Percentiles rank a stretch among this genome's conserved stretches.
Conservation (phyloP, 129 eudicot species). For the Deinandra increscens region DNA sequence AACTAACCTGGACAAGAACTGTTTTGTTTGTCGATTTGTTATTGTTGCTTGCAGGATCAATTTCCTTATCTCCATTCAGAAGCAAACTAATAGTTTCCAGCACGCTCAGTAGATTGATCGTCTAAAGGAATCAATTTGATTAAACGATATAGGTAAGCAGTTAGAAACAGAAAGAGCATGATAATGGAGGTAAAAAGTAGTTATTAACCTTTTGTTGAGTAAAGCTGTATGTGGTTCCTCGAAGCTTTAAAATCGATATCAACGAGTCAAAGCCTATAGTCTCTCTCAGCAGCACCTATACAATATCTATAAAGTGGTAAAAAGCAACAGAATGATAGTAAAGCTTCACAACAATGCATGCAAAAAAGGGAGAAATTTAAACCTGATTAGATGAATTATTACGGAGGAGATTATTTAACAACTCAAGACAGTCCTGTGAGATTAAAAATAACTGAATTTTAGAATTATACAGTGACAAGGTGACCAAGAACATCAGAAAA, state of each 20-base stretch:
- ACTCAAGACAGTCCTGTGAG: constrained; percentile 84
- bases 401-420: constrained; percentile 83
- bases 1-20: constrained; percentile 82
- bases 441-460: constrained; percentile 10
- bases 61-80: constrained; percentile 49
- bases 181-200: constrained; percentile 14
- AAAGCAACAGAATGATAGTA: constrained; percentile 12
- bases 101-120: constrained; percentile 84
- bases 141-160: constrained; percentile 15
- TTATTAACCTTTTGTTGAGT: constrained; percentile 85
- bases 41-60: constrained; percentile 64
- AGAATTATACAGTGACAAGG: constrained; percentile 5
- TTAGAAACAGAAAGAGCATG: constrained; percentile 18
- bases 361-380: constrained; percentile 14
- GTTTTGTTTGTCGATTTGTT: constrained; percentile 74
- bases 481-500: constrained; percentile 9
- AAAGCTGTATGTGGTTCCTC: constrained; percentile 84
- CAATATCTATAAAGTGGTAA: constrained; percentile 31
- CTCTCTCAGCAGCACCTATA: constrained; percentile 84
- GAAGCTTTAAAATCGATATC: constrained; percentile 77
- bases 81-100: constrained; percentile 82
- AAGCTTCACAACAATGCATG: not conserved
- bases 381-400: constrained; percentile 90
- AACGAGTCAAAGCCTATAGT: constrained; percentile 85
- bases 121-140: constrained; percentile 59